Base-by-base conservation (phyloP, 2,329 filamentous ascomycete species). In the Ambrosiella xylebori region DNA sequence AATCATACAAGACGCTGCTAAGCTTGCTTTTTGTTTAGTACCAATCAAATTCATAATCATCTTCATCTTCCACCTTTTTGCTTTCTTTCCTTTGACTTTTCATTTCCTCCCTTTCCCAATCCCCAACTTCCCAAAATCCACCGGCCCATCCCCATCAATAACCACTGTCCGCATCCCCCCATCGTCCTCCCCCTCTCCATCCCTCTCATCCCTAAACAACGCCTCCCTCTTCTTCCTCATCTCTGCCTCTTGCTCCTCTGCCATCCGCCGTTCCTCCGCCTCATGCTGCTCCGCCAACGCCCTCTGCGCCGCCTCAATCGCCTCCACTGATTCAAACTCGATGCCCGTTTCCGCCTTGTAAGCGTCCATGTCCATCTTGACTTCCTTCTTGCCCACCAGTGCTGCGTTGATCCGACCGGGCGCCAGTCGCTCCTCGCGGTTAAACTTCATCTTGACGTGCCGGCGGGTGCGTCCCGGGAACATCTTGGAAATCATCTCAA, bases 381-480 rank as follows among this genome's bases (percentile, higher is more conserved):
- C 72, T 37, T 74, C 74, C 69, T 81, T 78, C 63, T 77, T 73
- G 58, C 79, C 80, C 40, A 77, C 77, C 58, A 93, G 72, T 4
- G 80, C 80, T 40, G 75, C 74, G 61, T 80, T 81, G 63, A 94
- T 76, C 61, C 79, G 76, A 2, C 72, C 70, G 0, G 85, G 81
- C 62, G 84, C 76, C 57, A 79, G 73, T 39, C 80, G 76, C 70
- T 93, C 87, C 69, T 93, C 88, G 61, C 84, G 82, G 64, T 84
- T 86, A 71, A 88, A 93, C 67, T 93, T 93, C 63, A 84, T 77
- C 71, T 91, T 91, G 70, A 93, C 77, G 67, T 86, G 81, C 38
- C 83, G 78, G 15, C 88, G 77, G 61, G 79, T 85, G 65, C 84
- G 82, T 62, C 79, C 77, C 1, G 81, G 79, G 65, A 94, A 90